phyloP scores from a whole-genome alignment of 164 flowering plant species.

The Vitis rotundifolia region DNA sequence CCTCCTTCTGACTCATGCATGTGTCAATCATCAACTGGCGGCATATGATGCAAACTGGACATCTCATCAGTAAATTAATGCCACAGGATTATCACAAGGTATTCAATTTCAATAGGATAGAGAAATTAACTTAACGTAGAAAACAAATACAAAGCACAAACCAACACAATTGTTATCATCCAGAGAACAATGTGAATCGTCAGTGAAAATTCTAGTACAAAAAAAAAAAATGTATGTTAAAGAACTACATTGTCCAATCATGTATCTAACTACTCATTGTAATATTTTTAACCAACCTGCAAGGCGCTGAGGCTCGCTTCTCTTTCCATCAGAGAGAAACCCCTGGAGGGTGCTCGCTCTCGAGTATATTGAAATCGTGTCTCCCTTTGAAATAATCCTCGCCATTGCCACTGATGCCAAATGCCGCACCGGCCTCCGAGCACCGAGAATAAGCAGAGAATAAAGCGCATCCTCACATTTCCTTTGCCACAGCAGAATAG shows the following conservation, averaged over 20 bases:
- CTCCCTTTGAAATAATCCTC: constrained; percentile 77
- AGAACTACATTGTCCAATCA: neutral
- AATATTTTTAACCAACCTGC: constrained; percentile 60
- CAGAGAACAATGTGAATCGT: too few relatives aligned
- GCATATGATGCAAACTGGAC: too few relatives aligned
- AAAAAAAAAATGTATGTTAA: too few relatives aligned
- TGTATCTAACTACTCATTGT: neutral
- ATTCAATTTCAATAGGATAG: too few relatives aligned
- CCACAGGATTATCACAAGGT: too few relatives aligned
- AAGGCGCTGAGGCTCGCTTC: constrained; percentile 67
- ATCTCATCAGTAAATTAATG: too few relatives aligned
- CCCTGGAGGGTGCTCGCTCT: constrained; percentile 94
- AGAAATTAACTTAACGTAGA: too few relatives aligned
- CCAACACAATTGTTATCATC: too few relatives aligned
- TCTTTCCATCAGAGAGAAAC: constrained; percentile 89
- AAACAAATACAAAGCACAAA: too few relatives aligned
- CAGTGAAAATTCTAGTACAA: too few relatives aligned
- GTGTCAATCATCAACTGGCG: too few relatives aligned
- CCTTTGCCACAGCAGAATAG: constrained; percentile 83
- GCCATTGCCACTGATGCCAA: constrained; percentile 91
- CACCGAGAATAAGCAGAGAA: constrained; percentile 82
- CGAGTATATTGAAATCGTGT: constrained; percentile 85
- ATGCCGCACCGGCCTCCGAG: constrained; percentile 88
- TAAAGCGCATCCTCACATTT: constrained; percentile 95
- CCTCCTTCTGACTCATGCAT: too few relatives aligned